Base-by-base conservation (phyloP, 2,329 filamentous ascomycete species). In the Penicillium sp. region DNA sequence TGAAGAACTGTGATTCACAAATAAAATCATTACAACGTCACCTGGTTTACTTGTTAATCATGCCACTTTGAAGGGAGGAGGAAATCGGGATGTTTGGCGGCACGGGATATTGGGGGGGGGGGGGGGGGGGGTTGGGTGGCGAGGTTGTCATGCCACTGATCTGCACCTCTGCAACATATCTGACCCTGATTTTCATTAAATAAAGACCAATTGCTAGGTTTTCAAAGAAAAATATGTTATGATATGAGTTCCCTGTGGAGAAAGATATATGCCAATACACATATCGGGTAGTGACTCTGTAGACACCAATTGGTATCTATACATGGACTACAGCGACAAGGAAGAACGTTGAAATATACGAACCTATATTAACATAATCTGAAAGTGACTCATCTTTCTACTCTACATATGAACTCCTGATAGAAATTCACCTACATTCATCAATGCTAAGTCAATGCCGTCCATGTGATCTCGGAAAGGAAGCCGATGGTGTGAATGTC, bases 101-200 rank as follows among this genome's bases (percentile, higher is more conserved):
- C 36, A 36, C 43, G 31, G 44, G n/a, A 43, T 43, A 2, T 41
- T 50, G 48, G 8, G 23, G 41, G 21, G 31, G 25, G 41, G 21
- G 31, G 25, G n/a, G n/a, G n/a, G n/a, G n/a, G 41, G 21, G 31
- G 25, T 27, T 17, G 45, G n/a, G 53, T 55, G 53, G 45, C 38
- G 53, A 29, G 38, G 27, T 29, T 21, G 31, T 55, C 53, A 55
- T 50, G 47, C 53, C 53, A 55, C 44, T n/a, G 31, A 49, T 49
- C 47, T 38, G 36, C 45, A 15, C 29, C 19, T 45, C 43, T 2
- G 5, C 13, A 33, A 15, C 27, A 29, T 45, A n/a, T 27, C 23
- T 10, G 21, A 9, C 8, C 23, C 9, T 33, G 12, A 5, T 5
- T 27, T 44, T n/a, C 15, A n/a, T 27, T 27, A 2, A 25, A 42